Evolutionary conservation across 23 red algal genomes (phyloP).

Genomic region (Agarophyton chilense): DNA sequence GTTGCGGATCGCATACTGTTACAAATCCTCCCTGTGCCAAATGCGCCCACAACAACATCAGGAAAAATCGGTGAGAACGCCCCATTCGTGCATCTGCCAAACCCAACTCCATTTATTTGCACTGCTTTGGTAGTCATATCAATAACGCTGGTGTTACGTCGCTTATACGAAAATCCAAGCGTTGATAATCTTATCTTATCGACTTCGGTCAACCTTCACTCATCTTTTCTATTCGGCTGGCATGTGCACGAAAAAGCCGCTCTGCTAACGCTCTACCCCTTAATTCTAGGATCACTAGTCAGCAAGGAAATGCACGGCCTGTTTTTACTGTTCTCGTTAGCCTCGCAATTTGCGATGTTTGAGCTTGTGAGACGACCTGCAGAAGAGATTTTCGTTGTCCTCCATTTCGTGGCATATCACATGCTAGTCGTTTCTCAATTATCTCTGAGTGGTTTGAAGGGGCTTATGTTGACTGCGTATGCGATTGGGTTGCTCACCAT

Average conservation of each 20-base stretch:
- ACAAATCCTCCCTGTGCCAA: background rate
- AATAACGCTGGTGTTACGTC: background rate
- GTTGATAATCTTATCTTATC: constrained; percentile 15
- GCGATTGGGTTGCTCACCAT: background rate
- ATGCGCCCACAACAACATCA: constrained; percentile 26
- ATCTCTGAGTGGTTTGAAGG: background rate
- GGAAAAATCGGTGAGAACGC: constrained; percentile 33
- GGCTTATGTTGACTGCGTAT: background rate
- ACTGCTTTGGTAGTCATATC: background rate
- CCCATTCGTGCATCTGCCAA: constrained; percentile 48
- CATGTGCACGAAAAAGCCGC: constrained; percentile 86
- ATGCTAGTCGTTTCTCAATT: constrained; percentile 20
- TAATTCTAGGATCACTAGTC: background rate
- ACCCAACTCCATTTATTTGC: constrained; percentile 55
- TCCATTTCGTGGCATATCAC: constrained; percentile 56
- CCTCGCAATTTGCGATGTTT: constrained; percentile 51
- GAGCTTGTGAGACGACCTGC: constrained; percentile 18
- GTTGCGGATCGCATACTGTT: constrained; percentile 28
- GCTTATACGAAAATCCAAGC: constrained; percentile 2
- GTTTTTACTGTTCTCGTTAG: constrained; percentile 48
- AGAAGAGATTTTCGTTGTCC: constrained; percentile 27
- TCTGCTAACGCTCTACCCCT: constrained; percentile 29
- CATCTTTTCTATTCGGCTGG: constrained; percentile 71
- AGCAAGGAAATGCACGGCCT: background rate
- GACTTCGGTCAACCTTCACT: constrained; percentile 3